Conservation (phyloP, 108 stramenopile species). For the Chaetoceros tenuissimus region DNA sequence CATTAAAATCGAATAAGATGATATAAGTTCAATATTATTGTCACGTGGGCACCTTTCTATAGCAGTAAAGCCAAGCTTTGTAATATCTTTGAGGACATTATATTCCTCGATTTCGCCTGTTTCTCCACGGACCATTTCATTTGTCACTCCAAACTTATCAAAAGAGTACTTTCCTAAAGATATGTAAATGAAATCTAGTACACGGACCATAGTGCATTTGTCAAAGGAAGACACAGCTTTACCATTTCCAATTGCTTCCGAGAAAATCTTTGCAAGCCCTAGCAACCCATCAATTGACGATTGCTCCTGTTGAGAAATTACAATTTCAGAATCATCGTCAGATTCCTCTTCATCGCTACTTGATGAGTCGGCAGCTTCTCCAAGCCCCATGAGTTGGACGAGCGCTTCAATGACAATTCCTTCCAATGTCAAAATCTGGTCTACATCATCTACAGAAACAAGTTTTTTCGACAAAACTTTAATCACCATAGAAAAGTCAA, state of each 20-base stretch:
- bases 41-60: conserved; percentile 8
- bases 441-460: conserved; percentile 25
- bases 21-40: not conserved
- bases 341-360: conserved; percentile 24
- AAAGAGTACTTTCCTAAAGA: conserved; percentile 44
- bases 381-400: conserved; percentile 47
- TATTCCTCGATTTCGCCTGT: conserved; percentile 3
- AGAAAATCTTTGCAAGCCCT: too few relatives aligned
- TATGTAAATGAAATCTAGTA: conserved; percentile 26
- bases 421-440: conserved; percentile 24
- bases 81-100: conserved; percentile 11
- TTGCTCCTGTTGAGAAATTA: conserved; percentile 26
- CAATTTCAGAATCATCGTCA: conserved; percentile 19
- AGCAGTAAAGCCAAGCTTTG: conserved; percentile 22
- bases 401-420: conserved; percentile 44
- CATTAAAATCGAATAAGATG: conserved; percentile 5
- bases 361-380: conserved; percentile 32
- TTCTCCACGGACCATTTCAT: conserved; percentile 29
- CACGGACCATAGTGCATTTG: too few relatives aligned
- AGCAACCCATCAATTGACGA: not conserved
- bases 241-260: too few relatives aligned
- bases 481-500: conserved; percentile 65
- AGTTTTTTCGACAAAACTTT: conserved; percentile 59
- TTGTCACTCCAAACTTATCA: conserved; percentile 42
- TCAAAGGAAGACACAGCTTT: too few relatives aligned